These are phyloP conservation scores for Royoungia palumana DNA, from an alignment of 768 basidiomycete species.

Conservation along the genomic window DNA sequence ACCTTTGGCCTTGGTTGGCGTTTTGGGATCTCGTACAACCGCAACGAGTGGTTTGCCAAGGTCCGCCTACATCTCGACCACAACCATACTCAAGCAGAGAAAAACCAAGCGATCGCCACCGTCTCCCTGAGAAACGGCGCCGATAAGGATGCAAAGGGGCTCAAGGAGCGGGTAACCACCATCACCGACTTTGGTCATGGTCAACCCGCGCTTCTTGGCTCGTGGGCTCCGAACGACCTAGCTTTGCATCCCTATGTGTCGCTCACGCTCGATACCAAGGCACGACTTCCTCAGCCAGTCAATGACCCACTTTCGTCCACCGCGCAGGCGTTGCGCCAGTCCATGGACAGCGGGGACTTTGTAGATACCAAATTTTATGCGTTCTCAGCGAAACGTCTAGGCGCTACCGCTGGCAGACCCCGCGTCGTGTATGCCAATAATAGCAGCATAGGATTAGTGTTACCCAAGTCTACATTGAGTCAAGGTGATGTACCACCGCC, in stretches of 20 bases:
- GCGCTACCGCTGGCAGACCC: constrained; percentile 16
- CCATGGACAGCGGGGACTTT: constrained; percentile 26
- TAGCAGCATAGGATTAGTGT: constrained; percentile 10
- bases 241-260: constrained; percentile 18
- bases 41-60: constrained; percentile 21
- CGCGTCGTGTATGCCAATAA: constrained; percentile 26
- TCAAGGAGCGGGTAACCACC: constrained; percentile 12
- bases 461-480: constrained; percentile 19
- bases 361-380: constrained; percentile 30
- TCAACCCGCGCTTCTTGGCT: constrained; percentile 22
- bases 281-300: constrained; percentile 3
- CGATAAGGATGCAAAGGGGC: not conserved
- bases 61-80: constrained; percentile 29
- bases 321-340: constrained; percentile 19
- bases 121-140: constrained; percentile 9
- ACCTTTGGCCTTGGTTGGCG: constrained; percentile 29
- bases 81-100: constrained; percentile 18
- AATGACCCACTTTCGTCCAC: constrained; percentile 16
- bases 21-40: constrained; percentile 20
- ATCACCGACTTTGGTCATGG: constrained; percentile 28
- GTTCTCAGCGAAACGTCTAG: constrained; percentile 18
- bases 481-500: not conserved
- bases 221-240: constrained; percentile 15
- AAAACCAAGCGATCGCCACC: constrained; percentile 15
- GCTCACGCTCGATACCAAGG: constrained; percentile 20